phyloP scores from a whole-genome alignment of 371 early-diverging fungal genomes.

The Smittium culicis region DNA sequence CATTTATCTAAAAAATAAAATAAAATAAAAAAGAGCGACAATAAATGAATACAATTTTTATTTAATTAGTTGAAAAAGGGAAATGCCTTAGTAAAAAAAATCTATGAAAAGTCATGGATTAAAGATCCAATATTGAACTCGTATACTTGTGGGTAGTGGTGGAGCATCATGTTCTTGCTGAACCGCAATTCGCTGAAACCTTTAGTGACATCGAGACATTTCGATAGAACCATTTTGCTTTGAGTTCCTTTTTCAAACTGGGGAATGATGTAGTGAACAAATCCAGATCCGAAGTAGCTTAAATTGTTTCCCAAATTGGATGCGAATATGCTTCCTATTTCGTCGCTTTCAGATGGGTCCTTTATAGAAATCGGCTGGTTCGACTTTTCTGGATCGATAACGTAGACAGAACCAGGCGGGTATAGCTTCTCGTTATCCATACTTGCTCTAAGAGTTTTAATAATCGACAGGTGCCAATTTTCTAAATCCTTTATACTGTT shows the following conservation, averaged over 20 bases:
- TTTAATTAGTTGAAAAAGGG: not conserved
- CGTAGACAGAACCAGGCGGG: conserved; percentile 57
- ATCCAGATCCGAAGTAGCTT: not conserved
- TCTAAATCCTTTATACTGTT: conserved; percentile 19
- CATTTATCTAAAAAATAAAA: too few species aligned
- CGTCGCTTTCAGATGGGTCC: conserved; percentile 11
- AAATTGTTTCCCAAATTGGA: not conserved
- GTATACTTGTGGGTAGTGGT: conserved; percentile 55
- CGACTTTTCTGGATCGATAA: conserved; percentile 32
- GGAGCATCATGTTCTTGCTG: conserved; percentile 51
- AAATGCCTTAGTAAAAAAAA: not conserved
- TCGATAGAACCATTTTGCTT: conserved; percentile 37
- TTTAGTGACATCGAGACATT: conserved; percentile 48
- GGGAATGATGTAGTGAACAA: not conserved
- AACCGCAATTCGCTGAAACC: conserved; percentile 54
- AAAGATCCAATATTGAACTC: conserved; percentile 39
- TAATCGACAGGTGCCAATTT: conserved; percentile 68
- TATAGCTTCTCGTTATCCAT: conserved; percentile 67
- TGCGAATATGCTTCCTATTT: conserved; percentile 20
- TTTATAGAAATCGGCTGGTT: conserved; percentile 10
- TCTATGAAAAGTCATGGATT: conserved; percentile 18
- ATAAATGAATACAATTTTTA: too few species aligned
- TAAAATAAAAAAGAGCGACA: too few species aligned
- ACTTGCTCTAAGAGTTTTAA: conserved; percentile 63
- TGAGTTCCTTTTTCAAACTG: conserved; percentile 12